Base-by-base conservation (phyloP, 345 rosid species). In the Lenwebbia sp. region DNA sequence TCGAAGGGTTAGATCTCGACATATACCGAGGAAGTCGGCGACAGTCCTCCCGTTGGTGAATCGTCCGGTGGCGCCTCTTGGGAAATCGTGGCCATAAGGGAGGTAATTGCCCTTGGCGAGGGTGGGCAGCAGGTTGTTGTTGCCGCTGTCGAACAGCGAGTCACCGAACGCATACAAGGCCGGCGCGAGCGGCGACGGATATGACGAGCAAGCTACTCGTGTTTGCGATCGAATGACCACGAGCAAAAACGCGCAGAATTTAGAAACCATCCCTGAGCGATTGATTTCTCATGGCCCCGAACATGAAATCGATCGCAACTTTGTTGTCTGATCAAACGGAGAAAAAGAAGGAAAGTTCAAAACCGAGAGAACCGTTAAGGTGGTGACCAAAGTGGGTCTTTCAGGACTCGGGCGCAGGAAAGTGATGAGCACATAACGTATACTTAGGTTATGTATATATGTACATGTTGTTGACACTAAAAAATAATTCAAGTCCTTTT, bases 11-110 rank as follows among this genome's bases (percentile, higher is more conserved):
- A 0, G 52, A 25, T 30, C 6, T 26, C 3, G 37, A 37, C 11
- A 12, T 7, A 11, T 89, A 91, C 94, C 93, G 23, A 91, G 57
- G 53, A 90, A 89, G 85, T 93, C 93, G 0, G 90, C 85, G 0
- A 91, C 81, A 0, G 90, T 91, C 85, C 90, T 90, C n/a, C 94
- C 92, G 75, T 93, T 89, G 14, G 90, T 92, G 90, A 93, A 93
- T 84, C 94, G 90, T 25, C 94, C 93, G 7, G 93, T 90, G 53
- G 56, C 44, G 33, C 91, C 92, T 2, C 70, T 2, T 26, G 82
- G 50, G 82, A 91, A 93, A 86, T 90, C 82, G 2, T 28, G 47
- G 13, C 93, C 94, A 52, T 91, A 92, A 3, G 94, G 94, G 5
- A 49, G 78, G 84, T 50, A 92, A 83, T 92, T 78, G 13, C 92